Conservation (phyloP, 1,284 basidiomycete species). For the Wolfiporia cocos region DNA sequence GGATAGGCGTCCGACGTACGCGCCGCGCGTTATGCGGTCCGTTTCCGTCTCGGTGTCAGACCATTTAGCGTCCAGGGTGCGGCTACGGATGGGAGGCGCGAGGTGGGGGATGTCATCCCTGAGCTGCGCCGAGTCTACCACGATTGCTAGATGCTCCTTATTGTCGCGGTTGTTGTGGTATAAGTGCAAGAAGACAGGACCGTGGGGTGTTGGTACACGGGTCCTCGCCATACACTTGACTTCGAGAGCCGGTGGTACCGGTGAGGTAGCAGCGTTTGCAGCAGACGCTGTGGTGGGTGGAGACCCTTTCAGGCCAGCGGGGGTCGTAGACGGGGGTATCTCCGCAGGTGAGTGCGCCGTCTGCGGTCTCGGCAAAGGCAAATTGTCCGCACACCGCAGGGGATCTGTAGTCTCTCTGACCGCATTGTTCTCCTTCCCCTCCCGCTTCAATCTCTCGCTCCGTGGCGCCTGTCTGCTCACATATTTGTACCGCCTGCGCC, state of each 20-base stretch:
- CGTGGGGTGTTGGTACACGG: conserved; percentile 94
- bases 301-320: conserved; percentile 3
- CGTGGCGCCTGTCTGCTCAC: conserved; percentile 70
- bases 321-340: conserved; percentile 5
- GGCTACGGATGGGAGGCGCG: conserved; percentile 70
- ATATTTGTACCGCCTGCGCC: conserved; percentile 45
- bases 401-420: conserved; percentile 14
- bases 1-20: conserved; percentile 84
- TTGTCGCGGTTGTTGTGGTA: conserved; percentile 88
- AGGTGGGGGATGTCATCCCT: conserved; percentile 32
- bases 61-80: conserved; percentile 85
- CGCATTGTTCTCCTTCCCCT: conserved; percentile 22
- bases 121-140: conserved; percentile 86
- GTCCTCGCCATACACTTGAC: conserved; percentile 96
- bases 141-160: conserved; percentile 98
- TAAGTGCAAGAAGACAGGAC: conserved; percentile 89
- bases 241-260: conserved; percentile 34
- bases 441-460: conserved; percentile 41
- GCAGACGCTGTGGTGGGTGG: conserved; percentile 5
- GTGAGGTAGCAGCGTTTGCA: background rate
- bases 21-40: conserved; percentile 91
- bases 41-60: conserved; percentile 83
- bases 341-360: conserved; percentile 1
- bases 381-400: conserved; percentile 18
- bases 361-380: conserved; percentile 16